Evolutionary conservation across 306 rosid species (phyloP).

Genomic region (Lathyrus oleraceus): DNA sequence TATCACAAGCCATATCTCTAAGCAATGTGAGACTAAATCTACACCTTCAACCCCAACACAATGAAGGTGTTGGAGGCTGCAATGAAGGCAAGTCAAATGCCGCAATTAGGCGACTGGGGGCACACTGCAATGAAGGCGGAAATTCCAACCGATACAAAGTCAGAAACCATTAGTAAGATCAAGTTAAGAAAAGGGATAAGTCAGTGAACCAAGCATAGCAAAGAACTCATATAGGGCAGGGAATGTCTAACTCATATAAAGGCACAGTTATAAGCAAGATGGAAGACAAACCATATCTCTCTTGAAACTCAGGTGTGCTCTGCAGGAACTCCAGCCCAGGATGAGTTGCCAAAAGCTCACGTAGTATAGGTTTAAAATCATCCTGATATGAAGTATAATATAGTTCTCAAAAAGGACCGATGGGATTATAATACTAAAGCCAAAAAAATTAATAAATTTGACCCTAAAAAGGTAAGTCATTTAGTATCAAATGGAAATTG

Average conservation of each 20-base stretch:
- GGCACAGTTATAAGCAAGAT: constrained; percentile 36
- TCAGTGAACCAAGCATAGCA: background rate
- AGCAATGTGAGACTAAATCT: too few relatives aligned
- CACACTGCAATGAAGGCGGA: too few relatives aligned
- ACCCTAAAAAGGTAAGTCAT: background rate
- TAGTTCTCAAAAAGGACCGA: constrained; percentile 32
- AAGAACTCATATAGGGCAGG: constrained; percentile 16
- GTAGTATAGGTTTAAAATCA: constrained; percentile 93
- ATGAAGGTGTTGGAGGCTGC: too few relatives aligned
- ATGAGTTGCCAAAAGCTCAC: constrained; percentile 94
- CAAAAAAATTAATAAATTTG: constrained; percentile 21
- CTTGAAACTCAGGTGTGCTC: constrained; percentile 99
- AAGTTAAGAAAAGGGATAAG: background rate
- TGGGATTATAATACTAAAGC: constrained; percentile 21
- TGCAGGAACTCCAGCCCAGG: constrained; percentile 98
- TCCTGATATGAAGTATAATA: constrained; percentile 53
- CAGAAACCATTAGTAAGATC: background rate
- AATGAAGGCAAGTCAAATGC: too few relatives aligned
- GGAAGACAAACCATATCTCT: constrained; percentile 89
- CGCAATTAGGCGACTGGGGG: too few relatives aligned
- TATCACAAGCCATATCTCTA: too few relatives aligned
- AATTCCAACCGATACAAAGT: background rate
- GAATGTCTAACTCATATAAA: constrained; percentile 11
- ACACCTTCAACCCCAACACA: too few relatives aligned
- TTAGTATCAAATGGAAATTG: constrained; percentile 11